A percentile compares a stretch with the other conserved stretches of the same genome.
Evolutionary conservation across 345 rosid genomes (phyloP).

Genomic region (Gossypium herbaceum): DNA sequence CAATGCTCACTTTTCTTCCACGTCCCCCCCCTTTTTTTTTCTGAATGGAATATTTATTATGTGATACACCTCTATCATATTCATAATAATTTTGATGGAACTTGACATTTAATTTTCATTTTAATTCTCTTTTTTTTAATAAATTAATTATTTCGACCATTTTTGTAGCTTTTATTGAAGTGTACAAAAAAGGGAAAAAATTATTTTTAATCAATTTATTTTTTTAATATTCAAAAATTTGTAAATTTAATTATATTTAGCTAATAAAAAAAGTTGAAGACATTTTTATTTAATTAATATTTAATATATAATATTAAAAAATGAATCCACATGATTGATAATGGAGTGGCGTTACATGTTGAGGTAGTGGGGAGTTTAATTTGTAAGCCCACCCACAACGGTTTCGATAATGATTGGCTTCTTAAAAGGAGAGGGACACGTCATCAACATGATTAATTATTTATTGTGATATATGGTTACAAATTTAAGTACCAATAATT

Average conservation of each 20-base stretch:
- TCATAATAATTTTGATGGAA: slow-evolving; percentile 10
- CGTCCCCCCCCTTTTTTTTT: background rate
- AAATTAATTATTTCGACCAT: background rate
- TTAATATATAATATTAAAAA: too few species aligned
- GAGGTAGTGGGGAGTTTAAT: background rate
- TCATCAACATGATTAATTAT: slow-evolving; percentile 9
- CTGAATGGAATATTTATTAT: slow-evolving; percentile 1
- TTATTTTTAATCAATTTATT: background rate
- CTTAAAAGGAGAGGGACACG: slow-evolving; percentile 11
- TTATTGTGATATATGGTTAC: background rate
- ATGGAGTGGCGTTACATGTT: background rate
- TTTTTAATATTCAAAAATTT: background rate
- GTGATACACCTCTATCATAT: background rate
- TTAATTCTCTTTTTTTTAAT: background rate
- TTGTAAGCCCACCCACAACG: slow-evolving; percentile 12
- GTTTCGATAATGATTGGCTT: slow-evolving; percentile 28
- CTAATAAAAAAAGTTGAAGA: too few species aligned
- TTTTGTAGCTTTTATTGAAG: background rate
- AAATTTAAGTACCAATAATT: background rate
- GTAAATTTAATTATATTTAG: background rate
- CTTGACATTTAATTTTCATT: background rate
- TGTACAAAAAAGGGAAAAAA: too few species aligned
- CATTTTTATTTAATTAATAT: too few species aligned
- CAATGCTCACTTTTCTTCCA: background rate
- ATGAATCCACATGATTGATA: slow-evolving; percentile 1